Conservation (phyloP, 768 basidiomycete genomes). For the Solioccasus polychromus region DNA sequence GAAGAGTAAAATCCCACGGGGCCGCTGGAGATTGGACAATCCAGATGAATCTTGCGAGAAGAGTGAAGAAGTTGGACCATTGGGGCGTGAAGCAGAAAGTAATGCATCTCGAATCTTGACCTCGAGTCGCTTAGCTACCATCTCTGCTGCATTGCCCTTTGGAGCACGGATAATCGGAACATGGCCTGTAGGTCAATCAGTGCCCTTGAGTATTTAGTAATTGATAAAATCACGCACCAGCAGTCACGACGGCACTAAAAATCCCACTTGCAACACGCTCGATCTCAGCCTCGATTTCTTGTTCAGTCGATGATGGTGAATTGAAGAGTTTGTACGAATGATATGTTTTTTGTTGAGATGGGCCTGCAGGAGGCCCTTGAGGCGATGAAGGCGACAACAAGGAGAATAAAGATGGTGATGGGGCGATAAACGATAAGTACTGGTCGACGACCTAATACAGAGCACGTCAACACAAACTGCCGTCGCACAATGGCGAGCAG, state of each 20-base stretch:
- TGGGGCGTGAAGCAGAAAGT: conserved; percentile 64
- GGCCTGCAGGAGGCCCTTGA: conserved; percentile 33
- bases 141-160: conserved; percentile 95
- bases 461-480: not conserved
- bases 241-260: conserved; percentile 87
- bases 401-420: conserved; percentile 89
- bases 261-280: conserved; percentile 88
- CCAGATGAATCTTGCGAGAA: conserved; percentile 82
- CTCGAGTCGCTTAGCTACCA: conserved; percentile 97
- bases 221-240: conserved; percentile 50
- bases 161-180: conserved; percentile 95
- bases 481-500: not conserved
- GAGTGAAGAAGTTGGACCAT: conserved; percentile 52
- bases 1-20: conserved; percentile 49
- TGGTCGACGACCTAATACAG: conserved; percentile 81
- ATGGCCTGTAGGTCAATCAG: conserved; percentile 52
- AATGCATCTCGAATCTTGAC: conserved; percentile 85
- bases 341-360: conserved; percentile 36
- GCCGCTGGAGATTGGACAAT: conserved; percentile 82
- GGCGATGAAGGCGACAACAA: too few species aligned
- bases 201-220: not conserved
- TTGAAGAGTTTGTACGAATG: conserved; percentile 87
- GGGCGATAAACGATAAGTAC: conserved; percentile 93
- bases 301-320: conserved; percentile 85
- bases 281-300: conserved; percentile 89